These are phyloP conservation scores for Phytophthora nicotianae DNA, from an alignment of 352 stramenopile genomes.

Conservation along the genomic window DNA sequence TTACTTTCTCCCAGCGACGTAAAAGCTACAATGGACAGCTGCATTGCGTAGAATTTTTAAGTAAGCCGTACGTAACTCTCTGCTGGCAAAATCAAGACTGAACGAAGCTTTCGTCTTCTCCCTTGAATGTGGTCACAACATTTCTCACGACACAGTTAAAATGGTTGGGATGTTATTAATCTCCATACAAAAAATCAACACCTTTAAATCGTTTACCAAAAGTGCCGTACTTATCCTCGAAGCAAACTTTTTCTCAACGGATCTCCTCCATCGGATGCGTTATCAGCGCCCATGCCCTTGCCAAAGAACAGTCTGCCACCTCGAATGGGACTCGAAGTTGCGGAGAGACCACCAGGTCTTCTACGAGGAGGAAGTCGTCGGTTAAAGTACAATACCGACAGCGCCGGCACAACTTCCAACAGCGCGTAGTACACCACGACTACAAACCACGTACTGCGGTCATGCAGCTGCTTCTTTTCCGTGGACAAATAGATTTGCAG, in stretches of 20 bases:
- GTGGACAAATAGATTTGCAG: constrained; percentile 78
- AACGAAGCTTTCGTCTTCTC: too few relatives aligned
- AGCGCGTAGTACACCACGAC: constrained; percentile 84
- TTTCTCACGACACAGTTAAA: too few relatives aligned
- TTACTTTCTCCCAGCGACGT: too few relatives aligned
- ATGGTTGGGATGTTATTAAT: too few relatives aligned
- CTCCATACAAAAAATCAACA: too few relatives aligned
- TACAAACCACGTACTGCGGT: constrained; percentile 78
- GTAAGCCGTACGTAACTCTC: too few relatives aligned
- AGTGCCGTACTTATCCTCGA: constrained; percentile 21
- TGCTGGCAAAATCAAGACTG: too few relatives aligned
- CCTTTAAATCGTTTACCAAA: neutral
- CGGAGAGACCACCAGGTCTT: constrained; percentile 29
- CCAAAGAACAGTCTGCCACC: constrained; percentile 55
- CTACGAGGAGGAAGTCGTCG: constrained; percentile 65
- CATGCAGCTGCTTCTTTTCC: constrained; percentile 74
- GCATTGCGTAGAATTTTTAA: too few relatives aligned
- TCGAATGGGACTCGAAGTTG: constrained; percentile 49
- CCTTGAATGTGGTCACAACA: too few relatives aligned
- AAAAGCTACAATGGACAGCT: too few relatives aligned
- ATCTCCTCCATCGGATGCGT: constrained; percentile 26
- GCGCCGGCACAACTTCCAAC: constrained; percentile 76
- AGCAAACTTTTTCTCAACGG: constrained; percentile 61
- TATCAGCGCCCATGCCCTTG: constrained; percentile 40
- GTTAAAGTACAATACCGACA: constrained; percentile 88